A percentile compares a stretch with the other conserved stretches of the same genome.
These are phyloP conservation scores for Schizonepeta tenuifolia DNA, from an alignment of 257 asterid species.

Conservation along the genomic window DNA sequence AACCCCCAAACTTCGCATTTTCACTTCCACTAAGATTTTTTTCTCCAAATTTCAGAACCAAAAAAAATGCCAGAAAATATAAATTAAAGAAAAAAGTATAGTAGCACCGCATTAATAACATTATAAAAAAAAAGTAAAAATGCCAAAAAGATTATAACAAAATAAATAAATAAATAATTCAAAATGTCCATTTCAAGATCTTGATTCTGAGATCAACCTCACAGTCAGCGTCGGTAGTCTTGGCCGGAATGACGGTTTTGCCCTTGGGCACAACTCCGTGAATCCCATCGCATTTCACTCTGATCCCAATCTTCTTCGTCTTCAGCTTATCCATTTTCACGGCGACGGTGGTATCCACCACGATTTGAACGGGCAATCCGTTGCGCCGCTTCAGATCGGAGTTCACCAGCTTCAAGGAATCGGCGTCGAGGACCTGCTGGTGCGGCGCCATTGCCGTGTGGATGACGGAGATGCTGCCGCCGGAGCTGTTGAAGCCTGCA, in stretches of 20 bases:
- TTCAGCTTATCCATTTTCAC: slow-evolving; percentile 70
- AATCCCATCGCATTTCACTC: slow-evolving; percentile 70
- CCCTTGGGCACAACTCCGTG: slow-evolving; percentile 71
- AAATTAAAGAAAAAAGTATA: not conserved
- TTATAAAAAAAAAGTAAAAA: too few relatives aligned
- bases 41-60: slow-evolving; percentile 5
- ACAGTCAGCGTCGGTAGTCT: slow-evolving; percentile 57
- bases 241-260: slow-evolving; percentile 53
- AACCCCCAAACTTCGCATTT: not conserved
- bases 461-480: slow-evolving; percentile 44
- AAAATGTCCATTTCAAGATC: slow-evolving; percentile 83
- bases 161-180: slow-evolving; percentile 2
- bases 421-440: slow-evolving; percentile 56
- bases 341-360: slow-evolving; percentile 67
- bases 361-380: slow-evolving; percentile 62
- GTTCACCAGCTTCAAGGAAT: slow-evolving; percentile 46
- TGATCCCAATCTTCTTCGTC: slow-evolving; percentile 73
- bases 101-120: slow-evolving; percentile 23
- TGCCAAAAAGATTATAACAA: not conserved
- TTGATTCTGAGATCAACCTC: slow-evolving; percentile 85
- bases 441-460: slow-evolving; percentile 49
- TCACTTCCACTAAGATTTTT: slow-evolving; percentile 19
- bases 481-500: slow-evolving; percentile 50
- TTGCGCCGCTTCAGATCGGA: slow-evolving; percentile 67
- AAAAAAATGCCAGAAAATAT: slow-evolving; percentile 15